Evolutionary conservation across 495 filamentous ascomycete genomes (phyloP).

Genomic region (Xylaria cubensis): DNA sequence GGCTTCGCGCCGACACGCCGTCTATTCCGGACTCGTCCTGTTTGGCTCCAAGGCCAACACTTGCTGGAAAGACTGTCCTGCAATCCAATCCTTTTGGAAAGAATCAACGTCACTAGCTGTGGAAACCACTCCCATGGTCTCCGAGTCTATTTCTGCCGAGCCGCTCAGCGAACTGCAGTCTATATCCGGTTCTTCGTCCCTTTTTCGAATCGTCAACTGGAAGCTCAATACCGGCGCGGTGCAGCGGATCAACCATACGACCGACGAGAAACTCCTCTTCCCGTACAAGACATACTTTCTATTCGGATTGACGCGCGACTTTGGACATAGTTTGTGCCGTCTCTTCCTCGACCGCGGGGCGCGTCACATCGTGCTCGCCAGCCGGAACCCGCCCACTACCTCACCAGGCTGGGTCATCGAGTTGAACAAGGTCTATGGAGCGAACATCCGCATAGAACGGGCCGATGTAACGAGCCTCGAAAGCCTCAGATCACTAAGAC

Average conservation of each 20-base stretch:
- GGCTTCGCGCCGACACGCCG: conserved; percentile 35
- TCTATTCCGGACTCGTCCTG: conserved; percentile 29
- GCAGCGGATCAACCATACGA: conserved; percentile 30
- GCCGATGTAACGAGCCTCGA: conserved; percentile 46
- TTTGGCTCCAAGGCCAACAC: conserved; percentile 2
- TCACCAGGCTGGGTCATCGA: conserved; percentile 53
- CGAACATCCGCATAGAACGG: conserved; percentile 41
- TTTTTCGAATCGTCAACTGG: conserved; percentile 50
- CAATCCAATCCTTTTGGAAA: conserved; percentile 31
- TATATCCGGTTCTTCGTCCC: not conserved
- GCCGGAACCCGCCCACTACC: conserved; percentile 58
- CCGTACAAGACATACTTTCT: conserved; percentile 62
- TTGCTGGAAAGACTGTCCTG: not conserved
- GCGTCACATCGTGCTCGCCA: conserved; percentile 60
- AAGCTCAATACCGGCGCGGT: conserved; percentile 38
- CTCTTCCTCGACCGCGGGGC: conserved; percentile 65
- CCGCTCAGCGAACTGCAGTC: conserved; percentile 31
- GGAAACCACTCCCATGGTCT: not conserved
- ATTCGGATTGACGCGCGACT: conserved; percentile 62
- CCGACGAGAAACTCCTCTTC: conserved; percentile 36
- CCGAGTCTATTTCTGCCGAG: not conserved
- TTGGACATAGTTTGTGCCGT: conserved; percentile 64
- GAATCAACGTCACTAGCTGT: conserved; percentile 34
- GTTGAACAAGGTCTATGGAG: conserved; percentile 40
- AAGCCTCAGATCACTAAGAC: conserved; percentile 39